Evolutionary conservation across 352 stramenopile species (phyloP).

Genomic region (Phytophthora vignae): DNA sequence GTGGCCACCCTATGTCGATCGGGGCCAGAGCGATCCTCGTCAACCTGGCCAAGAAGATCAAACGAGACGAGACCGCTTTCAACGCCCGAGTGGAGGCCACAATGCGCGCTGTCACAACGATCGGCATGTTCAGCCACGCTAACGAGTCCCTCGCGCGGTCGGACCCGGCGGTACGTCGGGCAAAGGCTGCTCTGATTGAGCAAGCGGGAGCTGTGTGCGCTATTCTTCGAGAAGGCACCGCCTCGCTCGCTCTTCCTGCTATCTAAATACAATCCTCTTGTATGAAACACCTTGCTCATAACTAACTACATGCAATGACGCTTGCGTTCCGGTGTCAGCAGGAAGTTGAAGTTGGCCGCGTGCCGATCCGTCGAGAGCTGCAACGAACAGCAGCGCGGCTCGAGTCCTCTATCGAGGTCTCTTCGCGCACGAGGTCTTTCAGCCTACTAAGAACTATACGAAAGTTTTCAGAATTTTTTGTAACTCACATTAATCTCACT

Average conservation of each 20-base stretch:
- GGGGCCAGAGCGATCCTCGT: constrained; percentile 2
- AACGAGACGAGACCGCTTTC: constrained; percentile 9
- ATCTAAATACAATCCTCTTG: background rate
- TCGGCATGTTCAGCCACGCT: background rate
- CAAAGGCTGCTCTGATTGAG: background rate
- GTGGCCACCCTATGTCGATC: background rate
- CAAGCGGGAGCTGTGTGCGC: background rate
- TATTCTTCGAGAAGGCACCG: background rate
- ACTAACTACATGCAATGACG: background rate
- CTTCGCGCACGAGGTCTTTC: no score
- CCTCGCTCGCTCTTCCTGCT: background rate
- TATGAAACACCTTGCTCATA: background rate
- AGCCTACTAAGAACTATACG: no score
- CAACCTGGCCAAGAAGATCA: constrained; percentile 8
- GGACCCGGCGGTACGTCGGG: background rate
- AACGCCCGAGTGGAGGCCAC: background rate
- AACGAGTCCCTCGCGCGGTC: background rate
- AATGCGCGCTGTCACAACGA: background rate
- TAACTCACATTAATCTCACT: no score
- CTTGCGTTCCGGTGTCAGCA: background rate
- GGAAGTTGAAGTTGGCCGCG: background rate
- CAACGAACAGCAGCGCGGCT: no score
- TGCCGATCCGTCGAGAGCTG: no score
- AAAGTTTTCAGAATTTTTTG: no score
- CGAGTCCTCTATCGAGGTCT: no score